phyloP scores from a whole-genome alignment of 257 asterid species.

The Fraxinus americana region DNA sequence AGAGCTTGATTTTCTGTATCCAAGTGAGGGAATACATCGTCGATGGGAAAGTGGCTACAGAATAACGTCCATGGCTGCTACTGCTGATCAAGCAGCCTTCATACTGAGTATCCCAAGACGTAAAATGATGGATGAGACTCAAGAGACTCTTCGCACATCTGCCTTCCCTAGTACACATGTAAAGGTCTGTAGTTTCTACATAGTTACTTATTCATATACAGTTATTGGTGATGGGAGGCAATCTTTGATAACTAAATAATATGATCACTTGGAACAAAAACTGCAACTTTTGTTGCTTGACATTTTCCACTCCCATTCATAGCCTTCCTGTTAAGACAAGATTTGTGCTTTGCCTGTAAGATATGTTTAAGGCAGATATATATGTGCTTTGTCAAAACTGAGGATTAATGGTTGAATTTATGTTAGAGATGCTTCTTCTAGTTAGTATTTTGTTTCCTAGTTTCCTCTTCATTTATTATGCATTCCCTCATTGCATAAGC shows the following conservation, averaged over 20 bases:
- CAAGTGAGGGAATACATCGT: constrained; percentile 95
- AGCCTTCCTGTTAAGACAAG: not conserved
- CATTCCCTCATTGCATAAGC: not conserved
- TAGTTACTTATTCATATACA: not conserved
- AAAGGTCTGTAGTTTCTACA: constrained; percentile 49
- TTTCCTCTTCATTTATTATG: constrained; percentile 64
- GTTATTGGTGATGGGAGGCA: not conserved
- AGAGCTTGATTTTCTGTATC: constrained; percentile 95
- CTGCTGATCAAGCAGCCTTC: constrained; percentile 92
- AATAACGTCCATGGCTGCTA: constrained; percentile 97
- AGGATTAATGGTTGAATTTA: not conserved
- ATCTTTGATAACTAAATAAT: not conserved
- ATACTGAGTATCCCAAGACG: constrained; percentile 90
- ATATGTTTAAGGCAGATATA: not conserved
- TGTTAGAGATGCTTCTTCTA: not conserved
- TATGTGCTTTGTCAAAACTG: not conserved
- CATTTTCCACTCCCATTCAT: constrained; percentile 68
- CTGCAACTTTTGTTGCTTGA: not conserved
- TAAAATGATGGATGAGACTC: constrained; percentile 90
- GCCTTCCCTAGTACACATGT: constrained; percentile 95
- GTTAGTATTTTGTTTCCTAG: not conserved
- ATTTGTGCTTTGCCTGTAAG: not conserved
- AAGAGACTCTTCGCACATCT: constrained; percentile 95
- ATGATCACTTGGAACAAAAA: not conserved
- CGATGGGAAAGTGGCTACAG: constrained; percentile 95